Percentiles rank a stretch among this genome's conserved stretches.
Conservation (phyloP, 2,329 filamentous ascomycete genomes). For the Acrocalymma vagum region DNA sequence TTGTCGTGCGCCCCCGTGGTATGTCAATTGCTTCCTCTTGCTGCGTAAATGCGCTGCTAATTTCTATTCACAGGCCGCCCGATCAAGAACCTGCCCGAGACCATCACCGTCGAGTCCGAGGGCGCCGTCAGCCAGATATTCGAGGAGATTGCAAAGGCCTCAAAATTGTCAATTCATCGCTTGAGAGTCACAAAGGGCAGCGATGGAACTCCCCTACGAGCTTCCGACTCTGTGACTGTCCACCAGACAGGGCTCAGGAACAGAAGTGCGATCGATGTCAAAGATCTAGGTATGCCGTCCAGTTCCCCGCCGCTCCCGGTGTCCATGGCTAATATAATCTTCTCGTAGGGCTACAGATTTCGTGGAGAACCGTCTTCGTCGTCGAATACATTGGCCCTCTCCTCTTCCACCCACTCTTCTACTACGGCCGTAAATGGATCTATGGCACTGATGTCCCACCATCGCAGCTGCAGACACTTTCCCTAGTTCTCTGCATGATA, state of each 20-base stretch:
- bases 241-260: conserved; percentile 65
- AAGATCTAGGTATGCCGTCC: conserved; percentile 78
- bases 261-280: conserved; percentile 77
- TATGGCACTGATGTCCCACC: conserved; percentile 65
- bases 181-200: conserved; percentile 71
- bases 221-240: conserved; percentile 61
- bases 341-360: conserved; percentile 78
- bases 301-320: background rate
- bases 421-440: conserved; percentile 74
- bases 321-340: conserved; percentile 10
- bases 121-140: conserved; percentile 66
- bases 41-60: conserved; percentile 5
- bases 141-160: conserved; percentile 61
- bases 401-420: conserved; percentile 81
- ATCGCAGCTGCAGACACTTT: conserved; percentile 75
- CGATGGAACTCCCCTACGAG: conserved; percentile 67
- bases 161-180: conserved; percentile 65
- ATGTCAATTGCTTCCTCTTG: conserved; percentile 16
- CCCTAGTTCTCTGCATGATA: conserved; percentile 75
- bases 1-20: conserved; percentile 58
- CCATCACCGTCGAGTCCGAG: conserved; percentile 60
- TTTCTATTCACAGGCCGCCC: conserved; percentile 61
- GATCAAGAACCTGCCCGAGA: conserved; percentile 67
- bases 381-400: conserved; percentile 95
- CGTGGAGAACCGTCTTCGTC: conserved; percentile 92